Evolutionary conservation across 1,284 basidiomycete genomes (phyloP), one percentile per base, ranked within the genome.

Genomic region (Paramarasmius palmivorus): DNA sequence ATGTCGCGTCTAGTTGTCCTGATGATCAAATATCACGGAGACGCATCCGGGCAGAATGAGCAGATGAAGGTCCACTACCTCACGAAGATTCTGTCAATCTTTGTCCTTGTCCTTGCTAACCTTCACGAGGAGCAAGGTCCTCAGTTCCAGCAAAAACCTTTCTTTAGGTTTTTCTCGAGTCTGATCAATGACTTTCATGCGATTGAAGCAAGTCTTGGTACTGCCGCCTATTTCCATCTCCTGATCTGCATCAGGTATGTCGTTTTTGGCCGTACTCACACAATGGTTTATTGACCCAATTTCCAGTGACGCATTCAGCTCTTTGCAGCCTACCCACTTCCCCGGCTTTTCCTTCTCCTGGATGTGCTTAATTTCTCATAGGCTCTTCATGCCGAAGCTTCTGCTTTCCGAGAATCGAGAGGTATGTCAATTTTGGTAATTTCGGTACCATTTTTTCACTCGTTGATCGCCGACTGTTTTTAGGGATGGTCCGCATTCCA

Each of bases 1-100:
- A 90, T 98, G 77, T 94, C 95, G 44, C 87, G 94, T 62, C 78
- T 99, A 61, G 93, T 99, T 59, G 92, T 95, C 44, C 93, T 98
- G 68, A 97, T 99, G 77, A 95, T 99, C 84, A 99, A 99, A 77
- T 98, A 99, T 69, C 96, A 99, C 62, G 95, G 93, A 22, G 96
- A 98, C 69, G 90, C 90, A 49, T 88, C 81, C 12, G 92, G 90
- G 58, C 92, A 94, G 73, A 92, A 93, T 63, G 92, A 95, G 64
- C 91, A 93, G 63, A 92, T 93, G 19, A 98, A 98, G 72, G 92
- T 95, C 22, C 92, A 97, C 67, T 99, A 99, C 73, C 79, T 98
- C 66, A 95, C 95, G 59, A 99, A 99, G 78, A 97, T 99, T 57
- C 75, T 99, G 53, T 97, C 95, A 8, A 99, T 99, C 70, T 90